A percentile compares a stretch with the other conserved stretches of the same genome.
These are phyloP conservation scores for Smittium mucronatum DNA, from an alignment of 371 early-diverging fungal species.

Conservation along the genomic window DNA sequence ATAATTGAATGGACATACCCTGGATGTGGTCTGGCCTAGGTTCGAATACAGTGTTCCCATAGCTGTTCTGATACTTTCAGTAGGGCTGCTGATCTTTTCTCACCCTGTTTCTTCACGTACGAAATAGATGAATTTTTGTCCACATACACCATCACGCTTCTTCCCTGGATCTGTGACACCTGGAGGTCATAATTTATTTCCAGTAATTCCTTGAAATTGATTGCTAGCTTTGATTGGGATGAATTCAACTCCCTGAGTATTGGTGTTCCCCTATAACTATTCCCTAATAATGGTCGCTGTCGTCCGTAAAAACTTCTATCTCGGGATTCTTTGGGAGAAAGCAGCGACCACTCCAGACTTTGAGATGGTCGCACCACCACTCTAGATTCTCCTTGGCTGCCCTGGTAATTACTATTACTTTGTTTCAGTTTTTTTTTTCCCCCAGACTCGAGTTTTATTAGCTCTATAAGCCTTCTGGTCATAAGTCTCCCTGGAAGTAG, in stretches of 20 bases:
- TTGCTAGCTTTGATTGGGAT: not conserved
- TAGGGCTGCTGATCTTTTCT: not conserved
- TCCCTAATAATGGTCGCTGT: not conserved
- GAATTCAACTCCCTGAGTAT: not conserved
- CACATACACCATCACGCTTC: not conserved
- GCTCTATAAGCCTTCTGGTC: not conserved
- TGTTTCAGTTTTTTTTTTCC: not conserved
- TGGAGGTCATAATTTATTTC: not conserved
- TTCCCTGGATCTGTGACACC: not conserved
- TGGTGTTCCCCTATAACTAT: not conserved
- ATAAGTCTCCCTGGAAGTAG: not conserved
- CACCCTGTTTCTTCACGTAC: not conserved
- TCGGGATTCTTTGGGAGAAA: not conserved
- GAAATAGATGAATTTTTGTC: not conserved
- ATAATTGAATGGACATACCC: not conserved
- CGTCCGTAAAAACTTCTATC: not conserved
- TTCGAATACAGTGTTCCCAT: not conserved
- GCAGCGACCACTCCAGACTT: not conserved
- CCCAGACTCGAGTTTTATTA: not conserved
- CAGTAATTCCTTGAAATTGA: not conserved
- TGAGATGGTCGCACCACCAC: not conserved
- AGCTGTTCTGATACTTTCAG: not conserved
- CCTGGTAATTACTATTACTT: not conserved
- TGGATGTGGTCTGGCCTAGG: not conserved
- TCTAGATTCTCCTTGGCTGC: not conserved